phyloP scores from a whole-genome alignment of 2,329 filamentous ascomycete species.

The Colletotrichum simmondsii region DNA sequence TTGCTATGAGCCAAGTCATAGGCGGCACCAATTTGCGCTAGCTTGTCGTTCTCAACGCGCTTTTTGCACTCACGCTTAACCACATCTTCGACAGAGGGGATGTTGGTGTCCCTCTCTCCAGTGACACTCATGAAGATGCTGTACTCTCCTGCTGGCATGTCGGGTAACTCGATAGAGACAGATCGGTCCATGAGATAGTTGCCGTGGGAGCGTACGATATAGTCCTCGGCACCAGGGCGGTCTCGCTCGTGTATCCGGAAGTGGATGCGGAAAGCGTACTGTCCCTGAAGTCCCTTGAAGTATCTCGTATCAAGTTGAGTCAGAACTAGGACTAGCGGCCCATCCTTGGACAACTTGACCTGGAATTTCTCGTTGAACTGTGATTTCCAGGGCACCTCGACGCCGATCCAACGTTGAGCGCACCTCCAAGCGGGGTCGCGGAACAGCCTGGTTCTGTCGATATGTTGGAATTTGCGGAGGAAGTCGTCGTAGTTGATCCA shows the following conservation, averaged over 20 bases:
- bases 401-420: slow-evolving; percentile 69
- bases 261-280: slow-evolving; percentile 63
- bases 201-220: slow-evolving; percentile 68
- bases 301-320: slow-evolving; percentile 72
- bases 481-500: slow-evolving; percentile 74
- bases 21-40: slow-evolving; percentile 66
- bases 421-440: slow-evolving; percentile 67
- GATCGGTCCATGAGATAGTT: slow-evolving; percentile 69
- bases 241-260: slow-evolving; percentile 63
- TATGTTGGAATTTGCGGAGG: slow-evolving; percentile 69
- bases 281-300: slow-evolving; percentile 69
- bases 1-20: slow-evolving; percentile 72
- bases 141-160: slow-evolving; percentile 67
- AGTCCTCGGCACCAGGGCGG: slow-evolving; percentile 64
- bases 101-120: slow-evolving; percentile 56
- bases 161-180: slow-evolving; percentile 67
- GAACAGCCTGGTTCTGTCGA: slow-evolving; percentile 72
- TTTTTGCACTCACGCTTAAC: slow-evolving; percentile 61
- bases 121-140: slow-evolving; percentile 67
- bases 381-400: slow-evolving; percentile 70
- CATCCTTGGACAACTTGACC: slow-evolving; percentile 65
- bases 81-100: slow-evolving; percentile 64
- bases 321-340: slow-evolving; percentile 68
- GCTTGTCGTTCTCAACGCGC: slow-evolving; percentile 66
- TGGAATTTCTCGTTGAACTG: slow-evolving; percentile 72